A percentile compares a stretch with the other conserved stretches of the same genome.
These are phyloP conservation scores for Trametes maxima DNA, from an alignment of 768 basidiomycete genomes.

Conservation along the genomic window DNA sequence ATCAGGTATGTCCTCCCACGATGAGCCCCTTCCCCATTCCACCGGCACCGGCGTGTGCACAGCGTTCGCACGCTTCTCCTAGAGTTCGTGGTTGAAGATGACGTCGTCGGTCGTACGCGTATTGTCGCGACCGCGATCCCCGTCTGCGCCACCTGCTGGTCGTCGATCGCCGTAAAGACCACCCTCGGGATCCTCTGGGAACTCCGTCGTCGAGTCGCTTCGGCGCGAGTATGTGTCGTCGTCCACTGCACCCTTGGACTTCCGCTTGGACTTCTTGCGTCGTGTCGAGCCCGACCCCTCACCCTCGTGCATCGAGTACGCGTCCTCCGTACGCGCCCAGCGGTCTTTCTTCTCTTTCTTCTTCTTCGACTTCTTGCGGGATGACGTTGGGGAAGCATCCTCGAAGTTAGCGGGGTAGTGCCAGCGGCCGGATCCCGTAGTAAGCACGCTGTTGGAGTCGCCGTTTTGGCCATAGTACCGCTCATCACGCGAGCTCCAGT, in stretches of 20 bases:
- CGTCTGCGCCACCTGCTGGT: constrained; percentile 10
- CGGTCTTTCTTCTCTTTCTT: constrained; percentile 85
- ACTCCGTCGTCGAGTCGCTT: constrained; percentile 46
- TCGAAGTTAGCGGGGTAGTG: constrained; percentile 86
- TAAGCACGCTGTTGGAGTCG: constrained; percentile 37
- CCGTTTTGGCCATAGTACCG: constrained; percentile 62
- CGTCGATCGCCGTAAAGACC: constrained; percentile 56
- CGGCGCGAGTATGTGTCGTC: constrained; percentile 40
- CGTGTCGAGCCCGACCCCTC: constrained; percentile 48
- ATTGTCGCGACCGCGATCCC: constrained; percentile 3
- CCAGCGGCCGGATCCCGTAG: constrained; percentile 58
- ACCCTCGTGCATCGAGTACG: constrained; percentile 50
- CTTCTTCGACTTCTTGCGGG: constrained; percentile 41
- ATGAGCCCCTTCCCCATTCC: neutral
- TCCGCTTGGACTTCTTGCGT: constrained; percentile 62
- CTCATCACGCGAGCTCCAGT: constrained; percentile 81
- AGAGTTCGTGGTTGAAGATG: constrained; percentile 73
- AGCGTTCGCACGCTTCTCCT: neutral
- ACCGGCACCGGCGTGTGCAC: neutral
- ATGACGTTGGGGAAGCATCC: constrained; percentile 48
- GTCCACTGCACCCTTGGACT: constrained; percentile 44
- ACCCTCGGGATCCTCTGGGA: constrained; percentile 75
- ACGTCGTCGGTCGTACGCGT: constrained; percentile 43
- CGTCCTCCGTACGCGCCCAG: constrained; percentile 87
- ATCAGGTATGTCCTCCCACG: constrained; percentile 2